Conservation (phyloP, 805 yeast genomes). For the Saturnispora bothae region DNA sequence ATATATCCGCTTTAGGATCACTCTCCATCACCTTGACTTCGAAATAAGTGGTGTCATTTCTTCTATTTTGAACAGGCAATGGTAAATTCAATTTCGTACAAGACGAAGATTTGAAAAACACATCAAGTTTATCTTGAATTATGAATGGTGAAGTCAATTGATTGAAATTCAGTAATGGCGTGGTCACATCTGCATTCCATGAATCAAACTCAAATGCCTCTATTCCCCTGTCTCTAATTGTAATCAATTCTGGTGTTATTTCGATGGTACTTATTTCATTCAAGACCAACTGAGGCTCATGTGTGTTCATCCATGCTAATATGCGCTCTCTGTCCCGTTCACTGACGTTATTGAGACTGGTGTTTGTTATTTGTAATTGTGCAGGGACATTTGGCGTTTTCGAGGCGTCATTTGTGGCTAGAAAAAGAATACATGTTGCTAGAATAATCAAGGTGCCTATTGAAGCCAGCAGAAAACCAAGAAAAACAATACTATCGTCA, state of each 20-base stretch:
- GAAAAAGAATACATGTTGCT: not conserved
- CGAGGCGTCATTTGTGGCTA: not conserved
- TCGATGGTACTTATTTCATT: conserved; percentile 12
- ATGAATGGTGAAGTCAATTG: conserved; percentile 16
- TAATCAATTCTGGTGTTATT: conserved; percentile 21
- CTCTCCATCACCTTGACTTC: conserved; percentile 45
- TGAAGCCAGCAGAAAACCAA: not conserved
- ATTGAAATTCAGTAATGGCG: conserved; percentile 5
- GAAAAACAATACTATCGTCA: too few relatives aligned
- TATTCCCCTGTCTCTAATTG: conserved; percentile 29
- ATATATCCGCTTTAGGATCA: conserved; percentile 41
- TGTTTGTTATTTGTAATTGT: not conserved
- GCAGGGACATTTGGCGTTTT: not conserved
- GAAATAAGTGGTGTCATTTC: conserved; percentile 50
- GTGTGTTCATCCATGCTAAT: not conserved
- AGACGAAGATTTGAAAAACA: conserved; percentile 18
- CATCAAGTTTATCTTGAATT: conserved; percentile 26
- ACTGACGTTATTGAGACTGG: not conserved
- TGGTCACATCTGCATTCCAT: conserved; percentile 13
- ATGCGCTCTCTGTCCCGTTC: not conserved
- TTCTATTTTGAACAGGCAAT: conserved; percentile 27
- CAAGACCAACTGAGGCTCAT: not conserved
- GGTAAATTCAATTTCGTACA: conserved; percentile 26
- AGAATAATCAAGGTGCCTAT: not conserved
- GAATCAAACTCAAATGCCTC: conserved; percentile 22